Base-by-base conservation (phyloP, 306 rosid genomes). In the Cicer arietinum region DNA sequence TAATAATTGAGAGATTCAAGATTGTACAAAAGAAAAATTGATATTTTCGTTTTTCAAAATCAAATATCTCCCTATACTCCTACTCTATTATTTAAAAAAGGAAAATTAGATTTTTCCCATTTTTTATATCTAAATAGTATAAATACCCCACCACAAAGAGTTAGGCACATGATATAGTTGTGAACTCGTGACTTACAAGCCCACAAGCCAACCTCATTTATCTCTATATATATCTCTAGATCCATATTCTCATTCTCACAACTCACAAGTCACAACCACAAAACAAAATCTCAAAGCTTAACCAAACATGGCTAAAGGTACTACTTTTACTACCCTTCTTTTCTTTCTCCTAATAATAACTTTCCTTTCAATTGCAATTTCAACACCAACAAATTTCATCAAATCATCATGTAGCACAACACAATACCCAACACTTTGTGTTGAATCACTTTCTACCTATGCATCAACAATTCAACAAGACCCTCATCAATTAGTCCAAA, bases 381-480 rank as follows among this genome's bases (percentile, higher is more conserved):
- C 79, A 13, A 43, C 2, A 30, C 83, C 4, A 69, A 18, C 5
- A 65, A 66, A n/a, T 14, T 85, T 85, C 85, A 85, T 85, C 6
- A 69, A 81, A 1, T 64, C 85, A 1, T 81, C 81, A 0, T 85
- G 88, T 65, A 81, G 88, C 48, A 46, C 43, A 11, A 81, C 88
- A 0, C 11, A 20, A 14, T 85, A 81, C 67, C 88, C 88, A 12
- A 11, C 70, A 0, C 76, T 85, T 0, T 85, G 88, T 40, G 76
- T 74, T 12, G 39, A 65, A 8, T 81, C 85, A 0, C 88, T 85
- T 8, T 74, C 88, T 0, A 42, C 45, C 10, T 85, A 78, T 40
- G 83, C 88, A 57, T 4, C 81, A 25, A 65, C 77, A 8, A 85
- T 85, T 70, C 85, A 70, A 30, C 74, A 85, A 37, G 83, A 81